Evolutionary conservation across 306 rosid genomes (phyloP).

Genomic region (Purshia tridentata): DNA sequence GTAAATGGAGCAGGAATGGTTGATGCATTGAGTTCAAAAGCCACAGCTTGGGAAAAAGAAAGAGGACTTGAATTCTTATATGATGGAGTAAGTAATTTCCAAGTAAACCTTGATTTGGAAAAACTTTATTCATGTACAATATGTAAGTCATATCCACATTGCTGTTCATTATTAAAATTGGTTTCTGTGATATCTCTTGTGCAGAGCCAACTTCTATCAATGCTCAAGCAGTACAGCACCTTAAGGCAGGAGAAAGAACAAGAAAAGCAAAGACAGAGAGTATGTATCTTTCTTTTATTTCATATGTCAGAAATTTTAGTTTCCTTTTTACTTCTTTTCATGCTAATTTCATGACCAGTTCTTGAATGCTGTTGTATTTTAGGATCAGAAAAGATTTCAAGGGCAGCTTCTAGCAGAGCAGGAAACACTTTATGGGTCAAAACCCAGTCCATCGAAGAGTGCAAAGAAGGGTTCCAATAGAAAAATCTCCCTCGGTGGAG

Average conservation of each 20-base stretch:
- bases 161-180: neutral
- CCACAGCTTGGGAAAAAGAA: slow-evolving; percentile 67
- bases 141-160: slow-evolving; percentile 1
- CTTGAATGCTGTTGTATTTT: neutral
- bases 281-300: slow-evolving; percentile 15
- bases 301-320: neutral
- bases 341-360: neutral
- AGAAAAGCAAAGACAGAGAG: slow-evolving; percentile 67
- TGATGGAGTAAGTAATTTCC: slow-evolving; percentile 58
- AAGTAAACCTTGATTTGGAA: neutral
- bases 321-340: neutral
- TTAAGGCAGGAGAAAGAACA: slow-evolving; percentile 69
- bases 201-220: slow-evolving; percentile 52
- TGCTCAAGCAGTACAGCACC: slow-evolving; percentile 56
- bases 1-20: slow-evolving; percentile 51
- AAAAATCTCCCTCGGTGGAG: slow-evolving; percentile 53
- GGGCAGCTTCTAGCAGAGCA: slow-evolving; percentile 54
- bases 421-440: slow-evolving; percentile 57
- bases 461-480: slow-evolving; percentile 36
- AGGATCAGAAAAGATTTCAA: slow-evolving; percentile 46
- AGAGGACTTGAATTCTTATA: slow-evolving; percentile 55
- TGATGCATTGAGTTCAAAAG: slow-evolving; percentile 59
- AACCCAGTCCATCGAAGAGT: slow-evolving; percentile 40
- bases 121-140: neutral
- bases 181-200: slow-evolving; percentile 11